Percentiles rank a stretch among this genome's conserved stretches.
Evolutionary conservation across 192 early-diverging fungal species (phyloP).

Genomic region (Thoreauomyces humboldtii): DNA sequence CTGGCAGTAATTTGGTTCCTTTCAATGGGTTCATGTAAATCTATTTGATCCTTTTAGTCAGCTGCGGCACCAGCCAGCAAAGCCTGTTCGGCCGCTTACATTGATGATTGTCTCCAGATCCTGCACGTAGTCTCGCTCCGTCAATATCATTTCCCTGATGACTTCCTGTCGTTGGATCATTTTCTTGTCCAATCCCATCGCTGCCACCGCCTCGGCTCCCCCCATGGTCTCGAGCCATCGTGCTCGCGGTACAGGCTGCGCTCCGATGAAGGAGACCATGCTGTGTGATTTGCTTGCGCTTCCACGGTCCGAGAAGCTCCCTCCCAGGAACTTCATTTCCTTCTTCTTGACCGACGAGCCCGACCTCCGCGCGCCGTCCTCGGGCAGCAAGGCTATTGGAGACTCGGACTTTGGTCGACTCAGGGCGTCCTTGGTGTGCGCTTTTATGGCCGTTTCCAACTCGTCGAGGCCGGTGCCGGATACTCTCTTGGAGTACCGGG

Average conservation of each 20-base stretch:
- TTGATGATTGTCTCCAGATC: constrained; percentile 83
- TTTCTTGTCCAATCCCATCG: constrained; percentile 56
- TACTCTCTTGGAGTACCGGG: constrained; percentile 22
- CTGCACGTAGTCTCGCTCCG: constrained; percentile 86
- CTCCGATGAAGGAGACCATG: constrained; percentile 24
- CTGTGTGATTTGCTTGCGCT: not conserved
- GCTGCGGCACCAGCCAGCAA: too few species aligned
- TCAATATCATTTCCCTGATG: constrained; percentile 88
- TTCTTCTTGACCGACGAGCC: not conserved
- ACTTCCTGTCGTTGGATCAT: constrained; percentile 91
- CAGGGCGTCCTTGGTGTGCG: constrained; percentile 21
- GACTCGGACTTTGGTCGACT: constrained; percentile 4
- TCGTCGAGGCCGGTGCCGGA: constrained; percentile 29
- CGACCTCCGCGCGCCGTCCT: not conserved
- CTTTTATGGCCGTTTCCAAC: constrained; percentile 18
- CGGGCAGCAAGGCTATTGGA: not conserved
- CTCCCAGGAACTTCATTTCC: constrained; percentile 13
- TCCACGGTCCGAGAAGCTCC: constrained; percentile 2
- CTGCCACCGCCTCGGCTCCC: constrained; percentile 54
- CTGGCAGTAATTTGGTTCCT: constrained; percentile 38
- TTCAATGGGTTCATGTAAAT: constrained; percentile 44
- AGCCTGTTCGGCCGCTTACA: too few species aligned
- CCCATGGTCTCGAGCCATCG: constrained; percentile 50
- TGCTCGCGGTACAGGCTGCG: constrained; percentile 21
- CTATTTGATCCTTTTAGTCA: constrained; percentile 29